phyloP scores from a whole-genome alignment of 2,329 filamentous ascomycete species.

The Calonectria honghensis region DNA sequence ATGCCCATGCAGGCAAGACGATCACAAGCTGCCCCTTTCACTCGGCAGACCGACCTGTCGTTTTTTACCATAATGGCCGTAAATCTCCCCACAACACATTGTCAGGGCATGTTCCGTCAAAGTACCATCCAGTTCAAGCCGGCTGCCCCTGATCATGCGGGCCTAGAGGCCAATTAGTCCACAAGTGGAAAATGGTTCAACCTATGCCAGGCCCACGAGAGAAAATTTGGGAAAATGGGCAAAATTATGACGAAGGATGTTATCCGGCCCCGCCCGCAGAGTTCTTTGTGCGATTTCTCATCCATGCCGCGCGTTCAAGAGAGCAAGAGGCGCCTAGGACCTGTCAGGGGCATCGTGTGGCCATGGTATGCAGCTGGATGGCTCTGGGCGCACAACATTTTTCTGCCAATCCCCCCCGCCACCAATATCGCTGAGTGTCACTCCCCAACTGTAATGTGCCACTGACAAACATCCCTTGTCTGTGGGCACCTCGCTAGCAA shows the following conservation, averaged over 20 bases:
- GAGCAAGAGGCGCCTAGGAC: constrained; percentile 17
- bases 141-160: constrained; percentile 1
- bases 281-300: neutral
- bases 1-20: constrained; percentile 12
- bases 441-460: constrained; percentile 26
- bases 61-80: constrained; percentile 2
- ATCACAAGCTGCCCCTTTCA: constrained; percentile 14
- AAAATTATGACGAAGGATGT: neutral
- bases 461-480: constrained; percentile 14
- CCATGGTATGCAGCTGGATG: constrained; percentile 17
- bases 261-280: constrained; percentile 22
- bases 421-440: constrained; percentile 20
- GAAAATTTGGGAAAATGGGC: neutral
- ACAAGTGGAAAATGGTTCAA: constrained; percentile 26
- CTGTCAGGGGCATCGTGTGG: constrained; percentile 20
- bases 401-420: constrained; percentile 19
- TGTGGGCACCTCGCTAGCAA: constrained; percentile 24
- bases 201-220: constrained; percentile 27
- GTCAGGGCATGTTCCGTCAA: constrained; percentile 22
- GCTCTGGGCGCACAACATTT: constrained; percentile 6
- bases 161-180: constrained; percentile 15
- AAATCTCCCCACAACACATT: constrained; percentile 26
- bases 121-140: constrained; percentile 22
- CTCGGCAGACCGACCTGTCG: neutral
- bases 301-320: constrained; percentile 41